Evolutionary conservation across 2,329 filamentous ascomycete species (phyloP), one percentile per base, ranked within the genome.

Genomic region (Talaromyces sp.): DNA sequence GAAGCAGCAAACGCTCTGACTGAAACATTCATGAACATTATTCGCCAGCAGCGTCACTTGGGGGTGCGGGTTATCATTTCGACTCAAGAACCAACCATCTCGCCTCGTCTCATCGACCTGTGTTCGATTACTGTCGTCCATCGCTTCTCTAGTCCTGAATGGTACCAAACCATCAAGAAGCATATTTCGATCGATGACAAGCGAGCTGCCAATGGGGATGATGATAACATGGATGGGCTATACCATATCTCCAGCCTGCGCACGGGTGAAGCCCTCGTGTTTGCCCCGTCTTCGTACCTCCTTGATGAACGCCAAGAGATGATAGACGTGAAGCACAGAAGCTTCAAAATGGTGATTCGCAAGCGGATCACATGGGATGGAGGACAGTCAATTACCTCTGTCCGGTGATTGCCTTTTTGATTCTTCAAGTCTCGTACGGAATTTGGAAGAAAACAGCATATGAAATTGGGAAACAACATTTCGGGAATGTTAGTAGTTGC

Each of bases 81-180:
- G 0, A 94, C 90, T 0, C 89, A 95, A 69, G 90, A 94, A 68
- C 90, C 90, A 0, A 91, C 88, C 0, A 81, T 93, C 4, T 88
- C 87, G 0, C 85, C 86, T 0, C 81, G 82, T 16, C 80, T 95
- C 0, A 80, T 94, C 0, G 89, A 91, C 59, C 78, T 94, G 0
- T 92, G 87, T 71, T 87, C 85, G 0, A 76, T 90, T n/a, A 89
- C 86, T 0, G 80, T 92, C 16, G 85, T 92, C 0, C 89, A 93
- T 68, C 82, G 87, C 0, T 93, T 93, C 72, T 86, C 81, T 0
- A 87, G 84, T 0, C 88, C 88, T 0, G 81, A 81, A 1, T 91
- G 88, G 89, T 80, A 86, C 31, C 68, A 69, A 0, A 77, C 78
- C 0, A 73, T 85, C 6, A 68, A 71, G 53, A 65, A 65, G 0